Evolutionary conservation across 345 rosid genomes (phyloP).

Genomic region (Punica granatum): DNA sequence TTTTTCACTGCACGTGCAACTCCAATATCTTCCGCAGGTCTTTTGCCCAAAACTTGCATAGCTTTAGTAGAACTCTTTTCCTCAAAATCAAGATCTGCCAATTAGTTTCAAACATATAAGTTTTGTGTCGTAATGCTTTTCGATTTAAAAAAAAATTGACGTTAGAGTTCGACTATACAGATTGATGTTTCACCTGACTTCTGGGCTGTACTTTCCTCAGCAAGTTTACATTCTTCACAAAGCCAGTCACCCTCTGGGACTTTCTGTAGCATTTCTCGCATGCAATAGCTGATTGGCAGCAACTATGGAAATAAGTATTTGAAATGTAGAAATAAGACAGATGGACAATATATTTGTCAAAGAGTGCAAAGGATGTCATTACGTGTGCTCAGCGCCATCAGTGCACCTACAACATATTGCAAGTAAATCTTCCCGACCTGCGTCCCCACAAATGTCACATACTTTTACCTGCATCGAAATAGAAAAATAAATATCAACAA

Average conservation of each 20-base stretch:
- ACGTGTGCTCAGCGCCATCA: conserved; percentile 99
- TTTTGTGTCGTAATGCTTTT: background rate
- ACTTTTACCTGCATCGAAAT: conserved; percentile 79
- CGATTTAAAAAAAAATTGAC: background rate
- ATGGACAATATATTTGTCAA: background rate
- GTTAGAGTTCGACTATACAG: background rate
- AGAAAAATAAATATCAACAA: conserved; percentile 10
- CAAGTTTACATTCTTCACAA: conserved; percentile 88
- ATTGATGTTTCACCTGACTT: conserved; percentile 46
- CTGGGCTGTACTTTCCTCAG: conserved; percentile 59
- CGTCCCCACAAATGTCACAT: conserved; percentile 98
- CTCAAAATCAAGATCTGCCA: conserved; percentile 46
- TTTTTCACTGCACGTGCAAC: conserved; percentile 42
- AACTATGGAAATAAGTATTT: background rate
- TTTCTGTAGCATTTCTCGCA: conserved; percentile 76
- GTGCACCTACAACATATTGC: conserved; percentile 85
- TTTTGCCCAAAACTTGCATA: conserved; percentile 40
- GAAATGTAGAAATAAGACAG: background rate
- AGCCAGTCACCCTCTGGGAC: conserved; percentile 94
- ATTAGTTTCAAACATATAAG: conserved; percentile 17
- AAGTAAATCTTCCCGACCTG: conserved; percentile 95
- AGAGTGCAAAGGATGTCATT: conserved; percentile 24
- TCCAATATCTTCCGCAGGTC: conserved; percentile 48
- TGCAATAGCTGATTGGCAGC: conserved; percentile 72
- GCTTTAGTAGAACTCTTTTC: conserved; percentile 33